Percentiles rank a stretch among this genome's conserved stretches.
These are phyloP conservation scores for Fusarium sp. DNA, from an alignment of 2,329 filamentous ascomycete genomes.

Conservation along the genomic window DNA sequence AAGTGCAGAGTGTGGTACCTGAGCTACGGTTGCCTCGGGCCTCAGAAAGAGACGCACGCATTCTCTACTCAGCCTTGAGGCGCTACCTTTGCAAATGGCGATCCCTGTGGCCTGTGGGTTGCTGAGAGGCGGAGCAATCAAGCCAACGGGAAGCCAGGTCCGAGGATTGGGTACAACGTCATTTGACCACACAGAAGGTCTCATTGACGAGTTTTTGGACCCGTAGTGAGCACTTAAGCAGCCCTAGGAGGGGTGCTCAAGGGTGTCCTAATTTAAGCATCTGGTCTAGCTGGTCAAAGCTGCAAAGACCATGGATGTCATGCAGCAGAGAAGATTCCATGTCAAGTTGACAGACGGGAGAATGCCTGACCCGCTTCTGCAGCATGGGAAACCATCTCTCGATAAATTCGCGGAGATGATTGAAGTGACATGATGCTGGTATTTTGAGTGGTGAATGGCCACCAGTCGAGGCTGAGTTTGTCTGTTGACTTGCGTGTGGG, in stretches of 20 bases:
- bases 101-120: slow-evolving; percentile 43
- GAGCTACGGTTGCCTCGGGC: slow-evolving; percentile 16
- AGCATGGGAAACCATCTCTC: slow-evolving; percentile 6
- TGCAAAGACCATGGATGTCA: slow-evolving; percentile 15
- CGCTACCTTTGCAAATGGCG: slow-evolving; percentile 31
- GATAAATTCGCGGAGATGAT: neutral
- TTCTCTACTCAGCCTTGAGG: slow-evolving; percentile 41
- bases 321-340: slow-evolving; percentile 7
- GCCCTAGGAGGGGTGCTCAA: slow-evolving; percentile 23
- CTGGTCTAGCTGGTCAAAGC: slow-evolving; percentile 19
- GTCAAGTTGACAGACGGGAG: neutral
- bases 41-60: slow-evolving; percentile 31
- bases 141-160: slow-evolving; percentile 11
- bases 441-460: neutral
- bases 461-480: slow-evolving; percentile 20
- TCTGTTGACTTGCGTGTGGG: slow-evolving; percentile 10
- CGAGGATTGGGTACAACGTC: slow-evolving; percentile 34
- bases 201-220: slow-evolving; percentile 15
- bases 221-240: slow-evolving; percentile 1
- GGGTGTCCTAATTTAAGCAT: slow-evolving; percentile 28
- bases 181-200: slow-evolving; percentile 26
- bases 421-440: slow-evolving; percentile 10
- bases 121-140: slow-evolving; percentile 33
- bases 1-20: neutral
- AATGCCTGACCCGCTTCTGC: slow-evolving; percentile 28